Conservation (phyloP, 2,329 filamentous ascomycete species). For the Aspergillus uvarum region DNA sequence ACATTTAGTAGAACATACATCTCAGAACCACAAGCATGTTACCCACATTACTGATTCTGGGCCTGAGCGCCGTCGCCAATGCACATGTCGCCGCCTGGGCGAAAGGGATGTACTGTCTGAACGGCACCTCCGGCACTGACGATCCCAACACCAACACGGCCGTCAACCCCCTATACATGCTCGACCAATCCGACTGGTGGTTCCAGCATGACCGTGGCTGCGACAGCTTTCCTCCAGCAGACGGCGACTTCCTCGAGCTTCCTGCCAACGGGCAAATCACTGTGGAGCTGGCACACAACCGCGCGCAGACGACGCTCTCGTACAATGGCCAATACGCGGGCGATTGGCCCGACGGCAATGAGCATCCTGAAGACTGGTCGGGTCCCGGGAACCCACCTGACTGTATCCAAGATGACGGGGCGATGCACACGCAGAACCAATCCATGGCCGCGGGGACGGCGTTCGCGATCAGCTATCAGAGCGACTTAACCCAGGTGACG, state of each 20-base stretch:
- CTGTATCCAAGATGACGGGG: constrained; percentile 45
- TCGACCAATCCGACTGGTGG: constrained; percentile 51
- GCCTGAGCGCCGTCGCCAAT: constrained; percentile 18
- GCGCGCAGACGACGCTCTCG: constrained; percentile 50
- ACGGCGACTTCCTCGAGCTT: constrained; percentile 45
- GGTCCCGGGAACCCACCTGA: constrained; percentile 36
- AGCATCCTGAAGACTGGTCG: constrained; percentile 50
- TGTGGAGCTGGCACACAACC: constrained; percentile 53
- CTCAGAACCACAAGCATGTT: too few relatives aligned
- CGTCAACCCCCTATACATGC: constrained; percentile 50
- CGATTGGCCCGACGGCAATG: constrained; percentile 51
- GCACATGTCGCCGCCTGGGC: constrained; percentile 42
- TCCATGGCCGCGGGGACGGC: constrained; percentile 49
- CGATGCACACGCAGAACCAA: constrained; percentile 50
- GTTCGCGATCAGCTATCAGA: constrained; percentile 53
- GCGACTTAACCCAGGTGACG: constrained; percentile 48
- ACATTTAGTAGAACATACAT: too few relatives aligned
- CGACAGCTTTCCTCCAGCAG: constrained; percentile 40
- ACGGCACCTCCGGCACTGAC: constrained; percentile 32
- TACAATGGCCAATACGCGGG: constrained; percentile 40
- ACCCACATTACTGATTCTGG: background rate
- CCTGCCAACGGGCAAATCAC: constrained; percentile 52
- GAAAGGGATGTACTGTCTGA: constrained; percentile 45
- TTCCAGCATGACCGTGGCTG: constrained; percentile 53
- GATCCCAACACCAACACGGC: constrained; percentile 47